Percentiles rank a stretch among this genome's conserved stretches.
Evolutionary conservation across 805 yeast species (phyloP).

Genomic region (Blastobotrys parvus): DNA sequence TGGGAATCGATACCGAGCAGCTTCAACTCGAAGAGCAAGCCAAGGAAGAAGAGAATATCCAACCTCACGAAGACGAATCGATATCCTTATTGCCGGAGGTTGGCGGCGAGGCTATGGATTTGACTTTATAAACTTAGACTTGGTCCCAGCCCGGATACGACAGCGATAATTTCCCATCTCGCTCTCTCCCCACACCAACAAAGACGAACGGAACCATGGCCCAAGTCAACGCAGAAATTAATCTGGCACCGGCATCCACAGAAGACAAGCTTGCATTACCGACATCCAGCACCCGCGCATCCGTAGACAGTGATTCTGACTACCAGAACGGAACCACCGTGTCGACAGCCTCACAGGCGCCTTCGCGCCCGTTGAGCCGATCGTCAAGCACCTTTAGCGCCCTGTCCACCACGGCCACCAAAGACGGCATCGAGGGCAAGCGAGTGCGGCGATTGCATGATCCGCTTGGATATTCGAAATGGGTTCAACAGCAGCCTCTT

Average conservation of each 20-base stretch:
- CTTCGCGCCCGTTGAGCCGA: slow-evolving; percentile 52
- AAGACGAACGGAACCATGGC: too few species aligned
- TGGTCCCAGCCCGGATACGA: too few species aligned
- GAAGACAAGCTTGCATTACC: too few species aligned
- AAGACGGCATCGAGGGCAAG: slow-evolving; percentile 65
- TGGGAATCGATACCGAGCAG: slow-evolving; percentile 10
- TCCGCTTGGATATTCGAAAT: slow-evolving; percentile 24
- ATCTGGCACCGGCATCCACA: too few species aligned
- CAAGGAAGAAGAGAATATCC: not conserved
- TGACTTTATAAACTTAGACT: too few species aligned
- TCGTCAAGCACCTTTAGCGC: slow-evolving; percentile 46
- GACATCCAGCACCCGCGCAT: slow-evolving; percentile 20
- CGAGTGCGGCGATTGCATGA: slow-evolving; percentile 39
- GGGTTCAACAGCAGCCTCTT: slow-evolving; percentile 9
- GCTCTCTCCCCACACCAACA: too few species aligned
- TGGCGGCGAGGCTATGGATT: too few species aligned
- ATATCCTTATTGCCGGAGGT: too few species aligned
- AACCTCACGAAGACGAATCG: not conserved
- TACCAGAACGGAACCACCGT: slow-evolving; percentile 13
- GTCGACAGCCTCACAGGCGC: not conserved
- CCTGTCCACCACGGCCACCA: slow-evolving; percentile 64
- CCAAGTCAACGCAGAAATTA: too few species aligned
- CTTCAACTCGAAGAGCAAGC: slow-evolving; percentile 4
- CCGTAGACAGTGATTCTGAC: slow-evolving; percentile 22
- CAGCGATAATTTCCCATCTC: too few species aligned